Evolutionary conservation across 2,329 filamentous ascomycete genomes (phyloP).

Genomic region (Diplodia mutila): DNA sequence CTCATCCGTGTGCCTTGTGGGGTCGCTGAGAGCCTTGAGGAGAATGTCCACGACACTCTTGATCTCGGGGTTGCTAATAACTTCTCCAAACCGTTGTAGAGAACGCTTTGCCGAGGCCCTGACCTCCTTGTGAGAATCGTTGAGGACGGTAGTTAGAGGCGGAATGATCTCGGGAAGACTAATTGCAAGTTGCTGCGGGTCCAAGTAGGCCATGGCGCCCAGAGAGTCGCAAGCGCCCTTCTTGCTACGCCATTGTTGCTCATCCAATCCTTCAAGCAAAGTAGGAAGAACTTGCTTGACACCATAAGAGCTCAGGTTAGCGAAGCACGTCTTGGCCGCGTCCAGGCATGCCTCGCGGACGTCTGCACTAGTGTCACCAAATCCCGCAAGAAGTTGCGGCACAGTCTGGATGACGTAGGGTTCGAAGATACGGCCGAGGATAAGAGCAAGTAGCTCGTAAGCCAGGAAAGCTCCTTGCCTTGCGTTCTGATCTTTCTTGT

Average conservation of each 20-base stretch:
- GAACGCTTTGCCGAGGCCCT: constrained; percentile 89
- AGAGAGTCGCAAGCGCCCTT: constrained; percentile 96
- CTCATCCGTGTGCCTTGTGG: constrained; percentile 95
- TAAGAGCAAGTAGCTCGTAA: constrained; percentile 84
- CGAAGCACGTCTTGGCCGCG: constrained; percentile 91
- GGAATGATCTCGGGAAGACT: constrained; percentile 97
- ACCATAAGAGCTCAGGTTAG: constrained; percentile 89
- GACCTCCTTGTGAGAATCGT: constrained; percentile 98
- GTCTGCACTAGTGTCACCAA: constrained; percentile 84
- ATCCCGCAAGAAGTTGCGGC: constrained; percentile 83
- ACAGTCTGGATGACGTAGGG: constrained; percentile 96
- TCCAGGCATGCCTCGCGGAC: constrained; percentile 93
- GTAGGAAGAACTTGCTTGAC: constrained; percentile 94
- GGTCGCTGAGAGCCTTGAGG: constrained; percentile 94
- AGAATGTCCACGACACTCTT: constrained; percentile 89
- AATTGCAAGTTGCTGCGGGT: constrained; percentile 88
- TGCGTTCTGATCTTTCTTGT: constrained; percentile 90
- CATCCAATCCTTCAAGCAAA: constrained; percentile 87
- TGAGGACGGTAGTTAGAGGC: constrained; percentile 88
- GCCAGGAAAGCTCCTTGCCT: constrained; percentile 87
- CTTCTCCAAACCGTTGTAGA: constrained; percentile 96
- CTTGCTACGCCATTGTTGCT: constrained; percentile 97
- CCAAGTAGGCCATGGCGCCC: constrained; percentile 97
- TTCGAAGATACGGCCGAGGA: constrained; percentile 88
- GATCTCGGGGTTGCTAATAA: constrained; percentile 97